A percentile compares a stretch with the other conserved stretches of the same genome.
Conservation (phyloP, 148 eudicot genomes). For the Rhododendron mucronatum region DNA sequence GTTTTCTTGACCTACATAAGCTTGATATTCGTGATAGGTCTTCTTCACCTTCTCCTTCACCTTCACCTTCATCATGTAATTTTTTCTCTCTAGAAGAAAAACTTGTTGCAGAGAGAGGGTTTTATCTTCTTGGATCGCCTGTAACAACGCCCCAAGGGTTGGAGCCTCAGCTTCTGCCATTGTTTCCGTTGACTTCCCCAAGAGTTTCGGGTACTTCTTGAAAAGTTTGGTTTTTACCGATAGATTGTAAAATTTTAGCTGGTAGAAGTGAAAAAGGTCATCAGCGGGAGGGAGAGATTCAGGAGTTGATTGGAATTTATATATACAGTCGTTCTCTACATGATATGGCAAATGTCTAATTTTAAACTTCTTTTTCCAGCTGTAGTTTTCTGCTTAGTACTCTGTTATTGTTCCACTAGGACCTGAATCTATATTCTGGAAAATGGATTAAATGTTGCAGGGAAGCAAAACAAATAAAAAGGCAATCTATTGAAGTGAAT, state of each 20-base stretch:
- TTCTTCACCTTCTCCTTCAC: neutral
- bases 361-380: neutral
- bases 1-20: neutral
- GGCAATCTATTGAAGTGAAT: neutral
- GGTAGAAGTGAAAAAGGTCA: neutral
- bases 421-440: neutral
- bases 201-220: slow-evolving; percentile 3
- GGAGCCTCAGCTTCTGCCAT: slow-evolving; percentile 14
- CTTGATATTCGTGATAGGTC: neutral
- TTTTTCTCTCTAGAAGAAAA: slow-evolving; percentile 8
- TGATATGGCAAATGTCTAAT: neutral
- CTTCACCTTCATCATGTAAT: neutral
- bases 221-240: neutral
- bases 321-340: neutral
- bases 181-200: slow-evolving; percentile 17
- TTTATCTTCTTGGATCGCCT: slow-evolving; percentile 11
- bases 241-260: neutral
- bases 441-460: neutral
- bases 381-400: neutral
- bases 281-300: neutral
- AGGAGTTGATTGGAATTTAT: neutral
- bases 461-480: neutral
- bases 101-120: slow-evolving; percentile 4
- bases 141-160: neutral
- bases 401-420: neutral